Evolutionary conservation across 306 rosid species (phyloP).

Genomic region (Rosa persica): DNA sequence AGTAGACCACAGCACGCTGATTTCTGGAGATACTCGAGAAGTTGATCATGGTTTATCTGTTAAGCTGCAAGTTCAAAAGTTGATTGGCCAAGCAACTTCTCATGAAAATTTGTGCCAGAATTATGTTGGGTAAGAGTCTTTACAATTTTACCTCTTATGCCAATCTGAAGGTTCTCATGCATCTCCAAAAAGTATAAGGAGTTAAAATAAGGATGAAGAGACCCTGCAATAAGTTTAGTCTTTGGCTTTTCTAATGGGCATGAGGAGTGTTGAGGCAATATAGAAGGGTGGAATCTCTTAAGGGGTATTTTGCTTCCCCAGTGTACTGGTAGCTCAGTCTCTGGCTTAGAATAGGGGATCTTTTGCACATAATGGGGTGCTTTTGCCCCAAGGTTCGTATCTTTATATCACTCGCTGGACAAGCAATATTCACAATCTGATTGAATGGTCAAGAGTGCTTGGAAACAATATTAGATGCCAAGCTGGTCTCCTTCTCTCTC

Average conservation of each 20-base stretch:
- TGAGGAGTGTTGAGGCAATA: background rate
- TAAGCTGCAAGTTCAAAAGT: slow-evolving; percentile 85
- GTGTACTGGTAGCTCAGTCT: background rate
- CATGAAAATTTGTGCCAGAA: slow-evolving; percentile 95
- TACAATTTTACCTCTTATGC: slow-evolving; percentile 9
- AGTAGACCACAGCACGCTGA: slow-evolving; percentile 64
- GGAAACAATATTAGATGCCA: background rate
- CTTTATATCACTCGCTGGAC: background rate
- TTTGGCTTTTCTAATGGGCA: background rate
- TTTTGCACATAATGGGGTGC: background rate
- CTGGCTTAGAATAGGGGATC: background rate
- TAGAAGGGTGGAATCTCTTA: background rate
- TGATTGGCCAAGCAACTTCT: slow-evolving; percentile 80
- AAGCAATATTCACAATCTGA: background rate
- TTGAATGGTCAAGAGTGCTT: background rate
- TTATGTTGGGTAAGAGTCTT: slow-evolving; percentile 77
- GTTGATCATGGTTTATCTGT: slow-evolving; percentile 88
- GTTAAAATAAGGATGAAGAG: background rate
- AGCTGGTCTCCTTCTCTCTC: background rate
- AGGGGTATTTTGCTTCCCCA: background rate
- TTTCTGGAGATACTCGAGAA: slow-evolving; percentile 81
- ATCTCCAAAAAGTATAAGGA: background rate
- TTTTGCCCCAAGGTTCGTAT: background rate
- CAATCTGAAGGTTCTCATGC: background rate
- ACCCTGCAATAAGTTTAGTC: background rate